Conservation (phyloP, 2,329 filamentous ascomycete species). For the Colletotrichum sp. region DNA sequence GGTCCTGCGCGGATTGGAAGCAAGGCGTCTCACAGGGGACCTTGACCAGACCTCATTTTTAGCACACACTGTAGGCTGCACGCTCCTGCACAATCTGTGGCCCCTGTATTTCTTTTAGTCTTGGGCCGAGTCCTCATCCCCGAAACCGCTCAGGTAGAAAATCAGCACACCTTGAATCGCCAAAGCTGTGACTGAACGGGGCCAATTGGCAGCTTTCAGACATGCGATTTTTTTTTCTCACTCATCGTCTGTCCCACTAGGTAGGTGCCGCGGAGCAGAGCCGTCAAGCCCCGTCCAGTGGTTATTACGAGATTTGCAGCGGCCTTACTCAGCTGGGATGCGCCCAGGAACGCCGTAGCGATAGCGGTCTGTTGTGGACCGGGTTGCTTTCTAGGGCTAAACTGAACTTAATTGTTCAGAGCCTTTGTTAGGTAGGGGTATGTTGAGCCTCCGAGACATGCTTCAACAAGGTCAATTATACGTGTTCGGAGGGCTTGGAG, state of each 20-base stretch:
- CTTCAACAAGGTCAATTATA: not conserved
- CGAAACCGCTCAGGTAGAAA: not conserved
- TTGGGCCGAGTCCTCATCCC: not conserved
- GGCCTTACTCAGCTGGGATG: constrained; percentile 11
- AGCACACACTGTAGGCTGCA: not conserved
- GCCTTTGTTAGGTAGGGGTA: not conserved
- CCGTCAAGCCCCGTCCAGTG: not conserved
- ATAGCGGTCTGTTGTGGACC: not conserved
- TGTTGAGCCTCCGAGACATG: not conserved
- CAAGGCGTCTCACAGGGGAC: not conserved
- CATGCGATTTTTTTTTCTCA: not conserved
- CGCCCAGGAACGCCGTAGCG: not conserved
- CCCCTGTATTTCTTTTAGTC: not conserved
- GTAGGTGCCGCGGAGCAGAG: not conserved
- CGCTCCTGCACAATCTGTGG: not conserved
- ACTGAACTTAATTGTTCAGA: not conserved
- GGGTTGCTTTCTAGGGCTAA: not conserved
- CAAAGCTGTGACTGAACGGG: not conserved
- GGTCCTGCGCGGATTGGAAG: not conserved
- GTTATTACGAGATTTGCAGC: constrained; percentile 21
- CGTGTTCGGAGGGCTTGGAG: not conserved
- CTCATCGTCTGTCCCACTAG: not conserved
- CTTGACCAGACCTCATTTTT: not conserved
- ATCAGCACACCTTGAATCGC: not conserved
- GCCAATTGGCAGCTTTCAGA: not conserved